Base-by-base conservation (phyloP, 2,329 filamentous ascomycete species). In the Claviceps paspali region DNA sequence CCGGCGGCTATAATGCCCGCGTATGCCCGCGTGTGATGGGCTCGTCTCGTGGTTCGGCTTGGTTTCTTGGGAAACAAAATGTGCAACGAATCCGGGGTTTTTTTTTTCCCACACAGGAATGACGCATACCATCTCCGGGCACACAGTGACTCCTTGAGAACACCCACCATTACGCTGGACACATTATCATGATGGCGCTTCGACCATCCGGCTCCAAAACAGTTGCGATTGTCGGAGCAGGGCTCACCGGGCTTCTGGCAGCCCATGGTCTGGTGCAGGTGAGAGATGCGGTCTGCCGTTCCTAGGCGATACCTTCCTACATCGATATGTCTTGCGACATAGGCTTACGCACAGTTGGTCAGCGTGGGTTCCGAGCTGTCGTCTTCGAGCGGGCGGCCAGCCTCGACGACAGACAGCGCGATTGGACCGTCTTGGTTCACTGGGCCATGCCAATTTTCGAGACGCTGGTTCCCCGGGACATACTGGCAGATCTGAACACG, bases 351-450 rank as follows among this genome's bases (percentile, higher is more conserved):
- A 22, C 17, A 17, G 14, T 24, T 3, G 18, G 14, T 3, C 21
- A 59, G 53, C 48, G 52, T 30, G 56, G 56, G 19, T 55, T 60
- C 40, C 34, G 47, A 5, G 54, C 54, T 5, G 36, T 45, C 23
- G 41, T 61, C 2, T 57, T 52, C 35, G 58, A 61, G 17, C 33
- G 39, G 12, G 57, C 60, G 24, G 35, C 38, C 2, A 42, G 47
- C 35, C 31, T 57, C 38, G 44, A 51, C 7, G 46, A 47, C 17
- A 52, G 56, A 7, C 33, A 40, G 3, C 54, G 57, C 37, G 57
- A 61, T 47, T 61, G 57, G 58, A 55, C 53, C n/a, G 58, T 62
- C 23, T 47, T 57, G 9, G 43, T 62, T 17, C 58, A 60, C 42
- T 63, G 60, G 60, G 59, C 53, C 10, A 51, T 60, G 46, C 51